Base-by-base conservation (phyloP, 2,329 filamentous ascomycete genomes). In the Thyridium curvatum region DNA sequence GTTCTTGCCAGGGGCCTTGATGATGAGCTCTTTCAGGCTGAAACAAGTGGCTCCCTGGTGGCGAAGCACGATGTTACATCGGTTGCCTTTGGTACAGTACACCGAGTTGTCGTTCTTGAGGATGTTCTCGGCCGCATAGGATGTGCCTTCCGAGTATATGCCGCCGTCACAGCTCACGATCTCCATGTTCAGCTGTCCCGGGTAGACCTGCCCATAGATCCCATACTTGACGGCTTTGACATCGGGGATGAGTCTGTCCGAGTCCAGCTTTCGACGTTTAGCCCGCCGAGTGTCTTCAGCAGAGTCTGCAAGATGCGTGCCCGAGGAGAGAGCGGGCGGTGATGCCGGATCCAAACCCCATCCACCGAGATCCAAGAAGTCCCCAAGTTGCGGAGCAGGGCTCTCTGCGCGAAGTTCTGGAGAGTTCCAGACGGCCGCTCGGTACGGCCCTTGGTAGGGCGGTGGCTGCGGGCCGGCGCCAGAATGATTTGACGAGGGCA, bases 81-180 rank as follows among this genome's bases (percentile, higher is more conserved):
- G 77, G 44, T 84, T 84, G n/a, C 79, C 82, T 57, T 91, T 86
- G 30, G 89, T 94, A 62, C 89, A 94, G 56, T 96, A 97, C 3
- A 95, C 87, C 10, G 84, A 86, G 41, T 72, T 71, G 60, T 97
- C 87, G 56, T 90, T 82, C 49, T 77, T 80, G 45, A 97, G 70
- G 18, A 96, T 82, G 56, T 95, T 95, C 49, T 90, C 86, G 15
- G 83, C 79, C 12, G 75, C 74, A 46, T 86, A 86, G 10, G 69
- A 64, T 64, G 50, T 82, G 4, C 41, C 77, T 45, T 83, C 80
- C 37, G 74, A 70, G 52, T 73, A 80, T 41, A 79, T 71, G 32
- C 90, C 89, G 31, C 88, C 89, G 58, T 96, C 90, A 55, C 89
- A 96, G 67, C 83, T 93, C 35, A 86, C 75, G 45, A 96, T 81